Conservation (phyloP, 2,329 filamentous ascomycete genomes). For the Aspergillus tamarii region DNA sequence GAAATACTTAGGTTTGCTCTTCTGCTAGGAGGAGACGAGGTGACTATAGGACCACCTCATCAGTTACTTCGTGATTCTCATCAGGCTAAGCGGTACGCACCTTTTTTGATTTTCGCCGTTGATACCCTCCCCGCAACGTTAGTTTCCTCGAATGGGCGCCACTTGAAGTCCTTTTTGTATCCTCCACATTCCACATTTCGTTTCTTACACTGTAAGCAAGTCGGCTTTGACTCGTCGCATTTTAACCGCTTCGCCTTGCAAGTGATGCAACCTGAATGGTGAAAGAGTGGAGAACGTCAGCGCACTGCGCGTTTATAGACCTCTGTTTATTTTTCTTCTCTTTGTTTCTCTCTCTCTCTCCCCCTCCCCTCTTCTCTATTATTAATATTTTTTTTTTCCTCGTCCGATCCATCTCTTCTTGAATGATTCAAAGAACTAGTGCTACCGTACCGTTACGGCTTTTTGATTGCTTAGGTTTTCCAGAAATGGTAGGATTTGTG, state of each 20-base stretch:
- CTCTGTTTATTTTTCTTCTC: slow-evolving; percentile 7
- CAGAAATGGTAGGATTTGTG: slow-evolving; percentile 17
- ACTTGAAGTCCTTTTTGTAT: slow-evolving; percentile 77
- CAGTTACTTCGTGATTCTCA: not conserved
- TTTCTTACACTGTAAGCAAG: slow-evolving; percentile 67
- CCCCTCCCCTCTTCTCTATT: slow-evolving; percentile 1
- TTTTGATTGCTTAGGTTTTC: slow-evolving; percentile 73
- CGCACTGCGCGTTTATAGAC: slow-evolving; percentile 25
- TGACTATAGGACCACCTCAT: slow-evolving; percentile 11
- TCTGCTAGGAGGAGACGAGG: slow-evolving; percentile 12
- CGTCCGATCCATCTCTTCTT: slow-evolving; percentile 9
- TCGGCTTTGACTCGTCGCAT: slow-evolving; percentile 73
- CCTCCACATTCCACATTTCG: slow-evolving; percentile 69
- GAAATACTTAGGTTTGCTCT: slow-evolving; percentile 10
- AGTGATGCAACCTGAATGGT: slow-evolving; percentile 65
- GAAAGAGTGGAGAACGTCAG: slow-evolving; percentile 32
- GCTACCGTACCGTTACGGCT: slow-evolving; percentile 69
- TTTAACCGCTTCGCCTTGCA: slow-evolving; percentile 75
- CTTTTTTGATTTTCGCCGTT: slow-evolving; percentile 50
- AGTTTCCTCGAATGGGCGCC: slow-evolving; percentile 70
- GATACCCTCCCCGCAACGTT: slow-evolving; percentile 49
- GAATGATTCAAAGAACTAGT: slow-evolving; percentile 18
- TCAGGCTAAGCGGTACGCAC: slow-evolving; percentile 28
- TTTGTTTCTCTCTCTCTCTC: not conserved
- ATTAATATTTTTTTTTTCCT: slow-evolving; percentile 6